Evolutionary conservation across 164 flowering plant genomes (phyloP), one percentile per base, ranked within the genome.

Genomic region (Taxillus chinensis): DNA sequence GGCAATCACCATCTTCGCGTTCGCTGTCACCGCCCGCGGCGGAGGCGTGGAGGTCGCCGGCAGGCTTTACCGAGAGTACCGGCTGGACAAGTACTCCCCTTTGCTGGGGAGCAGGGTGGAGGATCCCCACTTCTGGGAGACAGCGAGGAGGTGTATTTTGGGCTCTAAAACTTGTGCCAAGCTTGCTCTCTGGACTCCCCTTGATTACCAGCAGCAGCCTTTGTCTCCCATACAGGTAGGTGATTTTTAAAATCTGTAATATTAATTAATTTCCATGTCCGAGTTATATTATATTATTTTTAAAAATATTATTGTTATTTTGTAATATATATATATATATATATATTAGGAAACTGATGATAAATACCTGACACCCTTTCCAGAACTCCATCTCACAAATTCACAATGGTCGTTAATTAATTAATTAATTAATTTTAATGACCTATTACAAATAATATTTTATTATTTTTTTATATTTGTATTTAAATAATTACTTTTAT

Each of bases 221-320:
- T 67, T 93, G 95, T 53, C 89, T 64, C 97, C 99, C 2, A 61
- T 93, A 39, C 99, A 93, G 96, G 99, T 90, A 93, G 96, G 99
- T 90, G 52, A 57, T 48, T 5, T 3, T 46, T n/a, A n/a, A n/a
- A n/a, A n/a, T n/a, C n/a, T n/a, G n/a, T 27, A 27, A 27, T 27
- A 27, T 27, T 27, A 27, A 0, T 27, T 27, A 27, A 27, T 27
- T 27, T 27, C 27, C 27, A 27, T 27, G 27, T 27, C 27, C 27
- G 27, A 27, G 27, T 27, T 27, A 27, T 27, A 27, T 27, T 27
- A 27, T 27, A 27, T 27, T 27, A 27, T 27, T 27, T 27, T 27
- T 27, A 0, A 27, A 27, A 27, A 27, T 27, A 27, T 27, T 27
- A 27, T 27, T 27, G 27, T 27, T 27, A 27, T 27, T 27, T 27